Evolutionary conservation across 768 basidiomycete species (phyloP), one percentile per base, ranked within the genome.

Genomic region (Neoboletus subvelutipes): DNA sequence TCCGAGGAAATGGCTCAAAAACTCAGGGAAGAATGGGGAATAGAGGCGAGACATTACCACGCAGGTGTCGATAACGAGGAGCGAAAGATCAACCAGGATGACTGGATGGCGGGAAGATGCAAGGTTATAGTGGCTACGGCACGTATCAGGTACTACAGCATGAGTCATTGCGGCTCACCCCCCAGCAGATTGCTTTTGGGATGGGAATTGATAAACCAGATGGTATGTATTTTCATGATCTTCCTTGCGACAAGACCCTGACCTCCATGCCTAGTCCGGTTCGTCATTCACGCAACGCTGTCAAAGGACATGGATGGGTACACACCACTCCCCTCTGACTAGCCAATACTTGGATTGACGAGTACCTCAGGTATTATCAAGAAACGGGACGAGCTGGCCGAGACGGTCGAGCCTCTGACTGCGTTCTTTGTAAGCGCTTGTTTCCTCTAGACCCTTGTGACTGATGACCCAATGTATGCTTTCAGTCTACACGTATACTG

Each of bases 371-470:
- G 2, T 91, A 91, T 66, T 94, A 94, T 65, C 94, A 98, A 75
- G 97, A 99, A 75, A 98, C 96, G 0, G 97, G 97, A 7, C 85
- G 97, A 55, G 97, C 95, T 18, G 97, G 97, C 6, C 83, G 97
- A 56, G 97, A 99, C 67, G 93, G 92, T 5, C 71, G 81, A 62
- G 81, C 83, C 2, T 87, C 97, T 0, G 85, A 89, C 50, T 99
- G 97, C 72, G 72, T 97, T 13, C 81, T 98, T 12, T 94, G 93
- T 96, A 69, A 66, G 87, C 74, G 5, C 20, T 29, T 20, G 15
- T 47, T 31, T 34, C 58, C 34, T 49, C 8, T 31, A n/a, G 37
- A 37, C 51, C 22, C 26, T 45, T 18, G 41, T 7, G 18, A 34
- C 46, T 53, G 56, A 57, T 24, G 24, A 17, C 26, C 49, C 11